Base-by-base conservation (phyloP, 495 filamentous ascomycete species). In the Paragyromitra xinjiangensis region DNA sequence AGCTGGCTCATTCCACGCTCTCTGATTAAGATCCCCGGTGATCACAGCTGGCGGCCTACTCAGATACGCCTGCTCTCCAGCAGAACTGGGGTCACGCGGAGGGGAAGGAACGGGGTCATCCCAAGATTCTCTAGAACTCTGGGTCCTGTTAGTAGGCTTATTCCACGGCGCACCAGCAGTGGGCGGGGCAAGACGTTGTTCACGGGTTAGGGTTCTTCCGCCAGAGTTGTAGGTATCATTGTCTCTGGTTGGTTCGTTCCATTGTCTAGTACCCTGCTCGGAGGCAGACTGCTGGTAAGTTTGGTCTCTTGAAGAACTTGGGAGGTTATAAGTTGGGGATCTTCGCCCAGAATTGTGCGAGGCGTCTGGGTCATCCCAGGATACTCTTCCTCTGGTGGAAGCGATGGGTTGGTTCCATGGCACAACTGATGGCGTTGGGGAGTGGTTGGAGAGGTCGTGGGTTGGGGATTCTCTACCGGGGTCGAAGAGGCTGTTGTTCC, bases 31-130 rank as follows among this genome's bases (percentile, higher is more conserved):
- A 3, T 2, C 34, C 6, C 53, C 19, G 6, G 59, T 7, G 8
- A 40, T 7, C 9, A 19, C 39, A 3, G 40, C 67, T 7, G 64
- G 39, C 4, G 53, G 29, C 53, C 67, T 69, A 8, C 39, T 61
- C 24, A 48, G 4, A 34, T 69, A 69, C 16, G 53, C 67, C 40
- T 37, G 22, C 22, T 61, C 67, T 0, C 67, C 67, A 16, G 39
- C 39, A 9, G 66, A 45, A 44, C 61, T 14, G 6, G 37, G 53
- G 14, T 59, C 67, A 5, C 53, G 51, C 7, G 39, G 59, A 3
- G 59, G n/a, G 11, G 59, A 39, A 11, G 34, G 1, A 1, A 6
- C 59, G 29, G 29, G 7, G 26, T 26, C 24, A 56, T 56, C 16
- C 56, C 29, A 61, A 14, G 56, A 7, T 5, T 1, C 56, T 22